phyloP scores from a whole-genome alignment of 306 rosid species.

The Cucurbita argyrosperma region DNA sequence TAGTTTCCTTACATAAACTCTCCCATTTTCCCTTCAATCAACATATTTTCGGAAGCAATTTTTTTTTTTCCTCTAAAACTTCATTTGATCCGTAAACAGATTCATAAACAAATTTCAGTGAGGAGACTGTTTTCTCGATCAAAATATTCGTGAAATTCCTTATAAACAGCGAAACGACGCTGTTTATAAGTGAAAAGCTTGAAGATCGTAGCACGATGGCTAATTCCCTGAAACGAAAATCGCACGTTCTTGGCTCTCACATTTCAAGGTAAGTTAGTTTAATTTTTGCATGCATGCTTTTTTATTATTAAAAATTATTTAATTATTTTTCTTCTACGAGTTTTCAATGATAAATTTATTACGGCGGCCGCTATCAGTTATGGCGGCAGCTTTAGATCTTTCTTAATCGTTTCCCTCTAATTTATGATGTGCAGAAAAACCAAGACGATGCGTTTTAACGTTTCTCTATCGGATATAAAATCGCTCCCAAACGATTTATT shows the following conservation, averaged over 20 bases:
- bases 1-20: no score
- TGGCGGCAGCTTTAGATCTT: no score
- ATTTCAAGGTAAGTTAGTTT: background rate
- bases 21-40: no score
- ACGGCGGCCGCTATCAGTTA: no score
- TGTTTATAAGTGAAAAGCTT: background rate
- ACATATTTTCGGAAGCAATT: no score
- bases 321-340: no score
- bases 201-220: background rate
- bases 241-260: background rate
- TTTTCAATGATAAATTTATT: no score
- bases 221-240: background rate
- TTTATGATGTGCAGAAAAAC: background rate
- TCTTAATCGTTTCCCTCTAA: no score
- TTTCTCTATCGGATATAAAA: background rate
- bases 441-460: background rate
- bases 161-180: background rate
- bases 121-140: no score
- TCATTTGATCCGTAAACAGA: no score
- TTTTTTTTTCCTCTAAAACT: no score
- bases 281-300: background rate
- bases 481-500: constrained; percentile 21
- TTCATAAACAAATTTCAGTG: background rate
- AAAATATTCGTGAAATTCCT: background rate
- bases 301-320: no score